A percentile compares a stretch with the other conserved stretches of the same genome.
Evolutionary conservation across 2,329 filamentous ascomycete species (phyloP).

Genomic region (Cercospora sojina): DNA sequence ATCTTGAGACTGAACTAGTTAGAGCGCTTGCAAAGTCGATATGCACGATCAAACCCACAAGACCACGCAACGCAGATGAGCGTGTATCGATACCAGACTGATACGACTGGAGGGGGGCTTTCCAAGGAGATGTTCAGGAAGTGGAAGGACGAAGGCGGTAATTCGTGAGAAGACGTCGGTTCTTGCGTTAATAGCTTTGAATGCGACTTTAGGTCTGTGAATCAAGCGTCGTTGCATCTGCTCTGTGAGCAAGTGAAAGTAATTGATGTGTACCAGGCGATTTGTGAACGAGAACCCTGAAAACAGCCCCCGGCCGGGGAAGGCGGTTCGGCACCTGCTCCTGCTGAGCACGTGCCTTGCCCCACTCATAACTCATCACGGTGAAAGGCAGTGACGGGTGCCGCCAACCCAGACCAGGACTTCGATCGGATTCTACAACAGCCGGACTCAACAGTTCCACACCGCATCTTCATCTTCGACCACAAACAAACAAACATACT

Average conservation of each 20-base stretch:
- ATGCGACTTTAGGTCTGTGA: background rate
- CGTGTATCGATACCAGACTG: background rate
- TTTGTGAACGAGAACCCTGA: background rate
- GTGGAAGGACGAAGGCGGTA: background rate
- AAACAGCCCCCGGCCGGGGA: background rate
- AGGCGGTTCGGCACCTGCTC: background rate
- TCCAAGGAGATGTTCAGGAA: background rate
- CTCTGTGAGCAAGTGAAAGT: background rate
- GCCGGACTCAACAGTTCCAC: background rate
- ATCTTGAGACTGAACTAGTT: too few species aligned
- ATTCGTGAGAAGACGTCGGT: background rate
- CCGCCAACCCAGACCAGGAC: background rate
- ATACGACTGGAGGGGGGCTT: background rate
- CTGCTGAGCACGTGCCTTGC: background rate
- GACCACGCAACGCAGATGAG: background rate
- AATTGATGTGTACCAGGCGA: background rate
- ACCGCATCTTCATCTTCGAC: background rate
- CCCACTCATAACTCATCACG: constrained; percentile 4
- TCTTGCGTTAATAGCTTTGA: background rate
- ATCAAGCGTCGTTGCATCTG: background rate
- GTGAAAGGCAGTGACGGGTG: background rate
- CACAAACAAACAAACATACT: background rate
- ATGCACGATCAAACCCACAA: background rate
- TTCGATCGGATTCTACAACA: background rate
- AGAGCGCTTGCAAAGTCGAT: background rate